Evolutionary conservation across 2,329 filamentous ascomycete genomes (phyloP), one percentile per base, ranked within the genome.

Genomic region (Epichloe amarillans): DNA sequence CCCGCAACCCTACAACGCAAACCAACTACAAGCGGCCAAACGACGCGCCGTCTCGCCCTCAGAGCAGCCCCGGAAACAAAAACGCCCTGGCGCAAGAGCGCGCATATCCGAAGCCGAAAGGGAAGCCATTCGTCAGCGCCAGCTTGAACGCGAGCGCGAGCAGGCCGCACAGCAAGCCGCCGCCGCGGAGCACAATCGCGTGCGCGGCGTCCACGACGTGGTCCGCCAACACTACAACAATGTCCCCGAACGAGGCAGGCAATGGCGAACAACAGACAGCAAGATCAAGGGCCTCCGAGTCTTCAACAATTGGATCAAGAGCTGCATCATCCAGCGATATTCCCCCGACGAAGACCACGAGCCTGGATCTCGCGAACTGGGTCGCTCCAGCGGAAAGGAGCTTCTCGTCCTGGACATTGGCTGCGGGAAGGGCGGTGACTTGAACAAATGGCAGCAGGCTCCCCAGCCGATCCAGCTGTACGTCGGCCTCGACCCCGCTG

Each of bases 251-350:
- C 81, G 90, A 33, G 93, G 93, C 12, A 82, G 91, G 50, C 89
- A 96, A 62, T 98, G 93, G 91, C 82, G 93, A 47, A 88, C 86
- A 64, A 95, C 88, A 6, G 89, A 95, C 61, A 95, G 87, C 66
- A 85, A 87, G 61, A 98, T 98, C 72, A 95, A 94, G 70, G 93
- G 93, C 0, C 72, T 98, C 49, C 82, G 93, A 49, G 88, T 86
- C 58, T 93, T 95, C 74, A 98, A 98, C 72, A 98, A 98, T 68
- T 98, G 93, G 93, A 80, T 98, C 69, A 98, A 98, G 74, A 95
- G 88, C 63, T 91, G 87, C 47, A 80, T 97, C 58, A 97, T 98
- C 58, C 90, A 97, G 64, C 96, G 95, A 65, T 97, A 96, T 69
- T 88, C 88, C 86, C 86, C 86, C 0, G 82, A 84, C 56, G 86